Evolutionary conservation across 371 early-diverging fungal species (phyloP), one percentile per base, ranked within the genome.

Genomic region (Mortierella polycephala): DNA sequence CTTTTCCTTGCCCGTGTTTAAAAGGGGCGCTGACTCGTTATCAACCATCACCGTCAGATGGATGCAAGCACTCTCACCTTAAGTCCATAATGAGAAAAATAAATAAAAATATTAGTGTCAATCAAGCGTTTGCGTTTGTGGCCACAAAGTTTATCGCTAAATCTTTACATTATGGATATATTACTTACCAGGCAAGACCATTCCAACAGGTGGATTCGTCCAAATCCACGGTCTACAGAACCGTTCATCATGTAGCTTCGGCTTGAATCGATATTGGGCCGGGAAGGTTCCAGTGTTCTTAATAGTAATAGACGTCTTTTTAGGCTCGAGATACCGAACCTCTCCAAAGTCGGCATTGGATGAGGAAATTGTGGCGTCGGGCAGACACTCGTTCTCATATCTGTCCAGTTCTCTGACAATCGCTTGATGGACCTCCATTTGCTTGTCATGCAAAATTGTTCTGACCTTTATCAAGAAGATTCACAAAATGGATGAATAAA

Each of bases 281-380:
- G 91, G 81, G 39, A 92, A 88, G 82, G 85, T 86, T 0, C 96
- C 95, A n/a, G 88, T 89, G 68, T 97, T 97, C 45, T 86, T 87
- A 20, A 98, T 74, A 0, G 82, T 74, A 47, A 96, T 58, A 7
- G 76, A 74, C 41, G 83, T 73, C 45, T 88, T 88, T 54, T 87
- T 86, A 21, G 87, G 84, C 11, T 84, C 69, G 74, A 89, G 79
- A 63, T 88, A 94, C n/a, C 82, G 68, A n/a, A 96, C 91, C 16
- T 86, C 85, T n/a, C 92, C 96, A 85, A 95, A 95, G 41, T 90
- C 87, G 0, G 96, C 75, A 49, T 83, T 82, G 2, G 89, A 88
- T 6, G 86, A 71, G 0, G 89, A 87, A 7, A 96, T 81, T 0
- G 76, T 83, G 6, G 94, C 90, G 5, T 90, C 91, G 0, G 98